Base-by-base conservation (phyloP, 2,329 filamentous ascomycete genomes). In the Aspergillus tamarii region DNA sequence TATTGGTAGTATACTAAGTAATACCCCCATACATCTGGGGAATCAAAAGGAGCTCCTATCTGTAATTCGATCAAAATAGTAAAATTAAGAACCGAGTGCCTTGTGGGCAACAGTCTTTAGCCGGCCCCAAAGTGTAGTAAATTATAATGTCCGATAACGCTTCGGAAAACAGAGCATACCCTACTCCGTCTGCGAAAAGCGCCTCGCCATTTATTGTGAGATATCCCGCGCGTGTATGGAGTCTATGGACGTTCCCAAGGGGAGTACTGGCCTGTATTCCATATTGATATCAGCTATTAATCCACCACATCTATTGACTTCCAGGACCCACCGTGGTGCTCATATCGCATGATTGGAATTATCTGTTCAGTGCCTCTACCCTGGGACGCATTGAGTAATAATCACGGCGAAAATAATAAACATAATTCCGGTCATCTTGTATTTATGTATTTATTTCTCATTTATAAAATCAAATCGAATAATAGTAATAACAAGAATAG, bases 1-100 rank as follows among this genome's bases (percentile, higher is more conserved):
- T 16, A 16, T 9, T 30, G 26, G 14, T 14, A 30, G 26, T 16
- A 45, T 26, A 39, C 46, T 28, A 14, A 26, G 53, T 56, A 56
- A 57, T 60, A 64, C 61, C 58, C 58, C 61, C 64, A 64, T 66
- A 59, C 48, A 57, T 60, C 45, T 48, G 60, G 57, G 61, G 63
- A 59, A 52, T 10, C 23, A 39, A 56, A 56, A 56, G 32, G 50
- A 45, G 53, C 54, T 61, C 43, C 41, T 59, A 61, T 58, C 54
- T 48, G 54, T 52, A 32, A 52, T 30, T n/a, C 16, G 8, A 21
- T 52, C 5, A 28, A 16, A 10, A 21, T 39, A 26, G 26, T 41
- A 6, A 57, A 12, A 43, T 26, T 30, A 41, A 21, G 16, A 43
- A 30, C 8, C 48, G 48, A 52, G 23, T 48, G 23, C 23, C 45